Base-by-base conservation (phyloP, 2,329 filamentous ascomycete genomes). In the Hymenoscyphus albidus region DNA sequence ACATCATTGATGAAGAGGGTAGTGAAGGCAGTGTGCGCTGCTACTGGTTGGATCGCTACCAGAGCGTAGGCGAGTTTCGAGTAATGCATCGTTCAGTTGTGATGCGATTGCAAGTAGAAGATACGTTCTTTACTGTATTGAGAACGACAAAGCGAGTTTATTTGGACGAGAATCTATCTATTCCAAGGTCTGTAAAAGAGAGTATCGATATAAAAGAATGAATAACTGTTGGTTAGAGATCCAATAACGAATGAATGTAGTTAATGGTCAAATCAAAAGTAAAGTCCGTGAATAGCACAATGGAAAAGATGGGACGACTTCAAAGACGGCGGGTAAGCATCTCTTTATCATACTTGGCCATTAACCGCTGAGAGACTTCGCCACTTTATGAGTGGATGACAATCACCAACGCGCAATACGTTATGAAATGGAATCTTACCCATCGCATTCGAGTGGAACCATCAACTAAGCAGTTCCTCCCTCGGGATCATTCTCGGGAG, bases 21-120 rank as follows among this genome's bases (percentile, higher is more conserved):
- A 1, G 86, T 88, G 73, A 90, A 85, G 59, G 85, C 75, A 5
- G 87, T 89, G 72, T 91, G 88, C 54, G 84, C 85, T 58, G 77
- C 77, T 62, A 78, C 76, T 31, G 59, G 51, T 58, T 67, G 64
- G 35, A 69, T 31, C 27, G 68, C 67, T 48, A 55, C 68, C n/a
- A 74, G 64, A 63, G 58, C 27, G 62, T n/a, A 57, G 66, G 55
- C 61, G 61, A 65, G 22, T 61, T 18, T 61, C 27, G 31, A 58
- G 54, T 59, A 22, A 13, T 56, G 40, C 63, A 65, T 65, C 32
- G 16, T 61, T 18, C 27, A 7, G 9, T 42, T 62, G 51, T n/a
- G 22, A n/a, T 22, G 44, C 16, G 38, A 27, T 44, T 39, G 61
- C n/a, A 51, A 48, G 58, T 38, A 38, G 22, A 9, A 62, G 18